Percentiles rank a stretch among this genome's conserved stretches.
Conservation (phyloP, 2,329 filamentous ascomycete genomes). For the Acrocalymma vagum region DNA sequence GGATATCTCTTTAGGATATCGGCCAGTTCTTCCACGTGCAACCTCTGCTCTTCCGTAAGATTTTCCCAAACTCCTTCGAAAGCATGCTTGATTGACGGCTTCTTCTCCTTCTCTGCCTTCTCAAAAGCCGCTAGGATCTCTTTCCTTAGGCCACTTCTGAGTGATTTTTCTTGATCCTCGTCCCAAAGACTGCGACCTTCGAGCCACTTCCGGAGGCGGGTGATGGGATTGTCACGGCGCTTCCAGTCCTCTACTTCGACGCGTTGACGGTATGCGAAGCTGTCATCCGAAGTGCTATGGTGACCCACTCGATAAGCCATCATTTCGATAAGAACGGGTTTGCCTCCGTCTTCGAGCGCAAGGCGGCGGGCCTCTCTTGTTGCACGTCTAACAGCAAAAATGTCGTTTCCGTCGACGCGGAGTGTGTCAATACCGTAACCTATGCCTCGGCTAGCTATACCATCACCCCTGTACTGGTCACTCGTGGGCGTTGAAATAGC, state of each 20-base stretch:
- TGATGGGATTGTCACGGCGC: constrained; percentile 86
- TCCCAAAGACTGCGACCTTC: constrained; percentile 85
- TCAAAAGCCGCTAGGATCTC: constrained; percentile 85
- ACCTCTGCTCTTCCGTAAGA: constrained; percentile 78
- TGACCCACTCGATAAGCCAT: constrained; percentile 99
- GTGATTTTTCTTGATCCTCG: constrained; percentile 79
- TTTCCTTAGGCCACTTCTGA: constrained; percentile 71
- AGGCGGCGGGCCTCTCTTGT: constrained; percentile 79
- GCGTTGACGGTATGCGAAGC: constrained; percentile 91
- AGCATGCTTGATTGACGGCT: constrained; percentile 73
- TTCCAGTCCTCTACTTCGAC: constrained; percentile 98
- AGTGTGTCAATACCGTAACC: constrained; percentile 96
- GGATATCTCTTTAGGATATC: constrained; percentile 86
- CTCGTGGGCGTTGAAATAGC: constrained; percentile 89
- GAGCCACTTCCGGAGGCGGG: constrained; percentile 87
- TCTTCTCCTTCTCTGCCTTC: constrained; percentile 82
- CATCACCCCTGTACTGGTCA: constrained; percentile 91
- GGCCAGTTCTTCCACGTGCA: constrained; percentile 79
- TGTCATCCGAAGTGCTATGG: constrained; percentile 96
- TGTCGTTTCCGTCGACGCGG: constrained; percentile 92
- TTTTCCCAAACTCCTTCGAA: constrained; percentile 93
- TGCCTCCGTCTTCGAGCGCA: constrained; percentile 81
- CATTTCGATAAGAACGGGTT: constrained; percentile 87
- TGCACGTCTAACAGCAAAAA: constrained; percentile 85
- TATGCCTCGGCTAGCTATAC: constrained; percentile 84